Conservation (phyloP, 805 yeast genomes). For the Sporopachydermia quercuum region DNA sequence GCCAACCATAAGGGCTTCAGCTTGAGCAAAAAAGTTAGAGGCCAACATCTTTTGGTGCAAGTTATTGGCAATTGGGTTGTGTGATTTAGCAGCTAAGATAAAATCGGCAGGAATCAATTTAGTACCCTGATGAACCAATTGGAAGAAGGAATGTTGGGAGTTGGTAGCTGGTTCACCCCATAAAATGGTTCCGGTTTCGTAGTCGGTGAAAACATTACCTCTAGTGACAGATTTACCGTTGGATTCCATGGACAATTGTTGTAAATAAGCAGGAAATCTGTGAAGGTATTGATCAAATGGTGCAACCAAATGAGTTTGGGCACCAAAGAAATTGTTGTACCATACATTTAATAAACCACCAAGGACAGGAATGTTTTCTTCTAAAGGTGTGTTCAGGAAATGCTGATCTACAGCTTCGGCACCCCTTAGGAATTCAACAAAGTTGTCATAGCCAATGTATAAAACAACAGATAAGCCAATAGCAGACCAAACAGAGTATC, state of each 20-base stretch:
- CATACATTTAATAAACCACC: conserved; percentile 93
- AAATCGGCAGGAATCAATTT: conserved; percentile 95
- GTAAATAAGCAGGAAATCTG: conserved; percentile 98
- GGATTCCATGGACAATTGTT: conserved; percentile 97
- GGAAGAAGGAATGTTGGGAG: conserved; percentile 99
- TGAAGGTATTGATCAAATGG: conserved; percentile 98
- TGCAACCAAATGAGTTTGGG: conserved; percentile 96
- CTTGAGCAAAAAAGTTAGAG: conserved; percentile 97
- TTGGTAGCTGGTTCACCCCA: conserved; percentile 99
- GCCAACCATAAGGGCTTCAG: conserved; percentile 96
- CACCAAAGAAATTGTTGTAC: conserved; percentile 97
- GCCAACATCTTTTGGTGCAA: conserved; percentile 96
- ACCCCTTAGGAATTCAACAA: conserved; percentile 84
- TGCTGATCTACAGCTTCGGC: conserved; percentile 96
- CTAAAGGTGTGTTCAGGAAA: conserved; percentile 70
- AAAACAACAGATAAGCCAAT: conserved; percentile 92
- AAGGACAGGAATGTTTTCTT: conserved; percentile 79
- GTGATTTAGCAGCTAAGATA: conserved; percentile 92
- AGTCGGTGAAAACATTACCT: conserved; percentile 78
- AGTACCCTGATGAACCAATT: conserved; percentile 97
- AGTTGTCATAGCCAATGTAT: conserved; percentile 91
- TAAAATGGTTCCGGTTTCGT: conserved; percentile 89
- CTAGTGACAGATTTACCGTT: conserved; percentile 97
- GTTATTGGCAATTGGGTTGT: conserved; percentile 90
- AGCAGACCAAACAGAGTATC: conserved; percentile 99